Conservation (phyloP, 2,329 filamentous ascomycete genomes). For the Ophiostoma himal-ulmi region DNA sequence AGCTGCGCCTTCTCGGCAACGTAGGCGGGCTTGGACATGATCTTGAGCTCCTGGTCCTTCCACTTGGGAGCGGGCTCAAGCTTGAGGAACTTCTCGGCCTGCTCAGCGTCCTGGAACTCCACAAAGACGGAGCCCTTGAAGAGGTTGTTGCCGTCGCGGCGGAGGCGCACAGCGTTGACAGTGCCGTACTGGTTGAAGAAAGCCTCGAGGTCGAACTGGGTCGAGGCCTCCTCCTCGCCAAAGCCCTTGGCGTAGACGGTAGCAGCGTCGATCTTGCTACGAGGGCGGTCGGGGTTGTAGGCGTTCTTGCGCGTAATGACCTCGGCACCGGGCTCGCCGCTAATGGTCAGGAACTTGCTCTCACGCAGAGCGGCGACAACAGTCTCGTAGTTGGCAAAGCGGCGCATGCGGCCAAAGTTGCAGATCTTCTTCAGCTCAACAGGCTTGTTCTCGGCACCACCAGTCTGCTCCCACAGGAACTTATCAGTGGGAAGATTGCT, state of each 20-base stretch:
- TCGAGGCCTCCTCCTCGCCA: constrained; percentile 71
- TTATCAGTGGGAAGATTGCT: constrained; percentile 85
- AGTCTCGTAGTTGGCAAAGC: constrained; percentile 81
- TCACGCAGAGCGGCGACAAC: constrained; percentile 78
- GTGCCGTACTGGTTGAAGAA: constrained; percentile 76
- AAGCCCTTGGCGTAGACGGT: constrained; percentile 95
- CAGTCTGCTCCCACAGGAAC: constrained; percentile 73
- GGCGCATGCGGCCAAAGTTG: constrained; percentile 92
- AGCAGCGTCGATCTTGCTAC: constrained; percentile 61
- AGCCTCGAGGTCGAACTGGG: constrained; percentile 88
- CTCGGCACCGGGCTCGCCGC: constrained; percentile 67
- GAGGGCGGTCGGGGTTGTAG: constrained; percentile 52
- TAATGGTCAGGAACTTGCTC: constrained; percentile 66
- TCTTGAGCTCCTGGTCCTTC: constrained; percentile 70
- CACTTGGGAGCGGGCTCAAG: constrained; percentile 77
- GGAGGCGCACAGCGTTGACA: constrained; percentile 77
- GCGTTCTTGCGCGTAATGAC: constrained; percentile 70
- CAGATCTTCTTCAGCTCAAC: constrained; percentile 72
- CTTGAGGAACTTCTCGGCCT: constrained; percentile 71
- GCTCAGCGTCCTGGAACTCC: constrained; percentile 77
- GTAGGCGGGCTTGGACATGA: constrained; percentile 87
- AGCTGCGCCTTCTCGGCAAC: constrained; percentile 68
- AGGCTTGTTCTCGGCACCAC: constrained; percentile 73
- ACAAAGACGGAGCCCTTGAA: constrained; percentile 98
- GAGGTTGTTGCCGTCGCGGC: constrained; percentile 61